Evolutionary conservation across 73 alveolate species (phyloP).

Genomic region (Paraurostyla sp.): DNA sequence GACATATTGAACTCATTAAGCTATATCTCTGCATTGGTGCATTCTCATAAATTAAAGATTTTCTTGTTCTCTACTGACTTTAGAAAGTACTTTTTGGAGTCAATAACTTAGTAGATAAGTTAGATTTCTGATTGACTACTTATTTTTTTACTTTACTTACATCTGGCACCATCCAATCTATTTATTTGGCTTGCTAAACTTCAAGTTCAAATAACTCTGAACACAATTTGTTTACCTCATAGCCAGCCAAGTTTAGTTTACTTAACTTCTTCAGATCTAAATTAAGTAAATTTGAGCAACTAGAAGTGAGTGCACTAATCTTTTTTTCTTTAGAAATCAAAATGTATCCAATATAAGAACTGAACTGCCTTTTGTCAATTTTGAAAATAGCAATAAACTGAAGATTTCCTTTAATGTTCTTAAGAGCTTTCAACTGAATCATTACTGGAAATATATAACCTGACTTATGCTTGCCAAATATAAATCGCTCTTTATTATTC

Average conservation of each 20-base stretch:
- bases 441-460: constrained; percentile 59
- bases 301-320: constrained; percentile 3
- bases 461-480: constrained; percentile 51
- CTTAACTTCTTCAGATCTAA: constrained; percentile 2
- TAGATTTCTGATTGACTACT: too few relatives aligned
- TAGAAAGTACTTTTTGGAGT: too few relatives aligned
- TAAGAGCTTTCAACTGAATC: constrained; percentile 1
- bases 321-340: constrained; percentile 44
- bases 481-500: constrained; percentile 16
- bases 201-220: background rate
- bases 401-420: background rate
- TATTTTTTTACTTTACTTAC: background rate
- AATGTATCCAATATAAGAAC: constrained; percentile 1
- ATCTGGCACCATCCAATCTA: constrained; percentile 48
- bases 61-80: too few relatives aligned
- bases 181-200: background rate
- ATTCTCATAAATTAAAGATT: background rate
- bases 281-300: background rate
- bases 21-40: background rate
- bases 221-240: background rate
- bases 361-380: background rate
- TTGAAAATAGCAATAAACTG: constrained; percentile 57
- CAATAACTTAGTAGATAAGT: too few relatives aligned
- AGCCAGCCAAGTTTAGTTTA: background rate
- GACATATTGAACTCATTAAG: background rate